phyloP scores from a whole-genome alignment of 164 flowering plant species.

The Buxus sempervirens region DNA sequence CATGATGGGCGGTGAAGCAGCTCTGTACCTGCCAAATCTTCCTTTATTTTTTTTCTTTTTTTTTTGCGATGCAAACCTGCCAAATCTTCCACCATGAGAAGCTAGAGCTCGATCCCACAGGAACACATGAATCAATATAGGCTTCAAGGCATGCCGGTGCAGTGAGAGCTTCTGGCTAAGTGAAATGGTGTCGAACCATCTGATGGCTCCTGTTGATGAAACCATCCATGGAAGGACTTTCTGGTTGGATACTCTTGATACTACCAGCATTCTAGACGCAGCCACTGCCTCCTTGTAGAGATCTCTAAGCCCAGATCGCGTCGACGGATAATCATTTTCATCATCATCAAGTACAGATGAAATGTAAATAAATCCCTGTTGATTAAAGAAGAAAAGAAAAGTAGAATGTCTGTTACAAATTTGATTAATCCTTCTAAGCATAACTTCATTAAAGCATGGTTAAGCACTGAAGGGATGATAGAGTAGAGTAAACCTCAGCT shows the following conservation, averaged over 20 bases:
- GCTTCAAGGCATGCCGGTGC: conserved; percentile 75
- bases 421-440: not conserved
- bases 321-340: conserved; percentile 45
- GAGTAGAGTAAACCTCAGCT: conserved; percentile 62
- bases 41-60: too few species aligned
- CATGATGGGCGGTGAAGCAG: conserved; percentile 20
- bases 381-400: not conserved
- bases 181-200: conserved; percentile 89
- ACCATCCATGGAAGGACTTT: conserved; percentile 98
- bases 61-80: too few species aligned
- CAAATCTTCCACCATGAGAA: conserved; percentile 20
- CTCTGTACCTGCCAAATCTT: conserved; percentile 21
- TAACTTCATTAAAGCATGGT: not conserved
- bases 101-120: conserved; percentile 49
- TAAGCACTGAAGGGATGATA: not conserved
- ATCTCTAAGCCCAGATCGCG: conserved; percentile 64
- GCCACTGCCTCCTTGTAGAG: conserved; percentile 63
- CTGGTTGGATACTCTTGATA: conserved; percentile 75
- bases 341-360: conserved; percentile 68
- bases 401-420: too few species aligned
- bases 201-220: conserved; percentile 69
- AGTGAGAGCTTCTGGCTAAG: conserved; percentile 91
- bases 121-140: conserved; percentile 68
- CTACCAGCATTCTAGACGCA: conserved; percentile 53
- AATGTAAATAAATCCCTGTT: conserved; percentile 84